Percentiles rank a stretch among this genome's conserved stretches.
Conservation (phyloP, 2,329 filamentous ascomycete genomes). For the Coniochaeta ligniaria region DNA sequence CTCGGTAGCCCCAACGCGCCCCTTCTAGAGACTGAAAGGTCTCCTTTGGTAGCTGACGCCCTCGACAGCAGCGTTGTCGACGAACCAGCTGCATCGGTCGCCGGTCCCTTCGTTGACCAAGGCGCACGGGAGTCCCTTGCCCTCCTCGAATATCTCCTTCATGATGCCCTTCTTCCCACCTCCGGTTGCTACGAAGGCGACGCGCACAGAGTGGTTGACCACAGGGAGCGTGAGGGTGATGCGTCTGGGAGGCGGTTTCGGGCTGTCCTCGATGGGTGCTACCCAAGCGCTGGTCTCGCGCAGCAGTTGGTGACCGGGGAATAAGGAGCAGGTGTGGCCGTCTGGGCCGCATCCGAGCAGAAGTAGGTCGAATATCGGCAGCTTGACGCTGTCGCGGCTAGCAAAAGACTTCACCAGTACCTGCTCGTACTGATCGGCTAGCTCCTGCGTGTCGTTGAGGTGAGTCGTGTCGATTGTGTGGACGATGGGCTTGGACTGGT, state of each 20-base stretch:
- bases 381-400: slow-evolving; percentile 83
- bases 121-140: slow-evolving; percentile 73
- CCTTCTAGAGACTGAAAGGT: slow-evolving; percentile 40
- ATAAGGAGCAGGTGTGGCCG: slow-evolving; percentile 94
- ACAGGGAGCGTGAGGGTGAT: slow-evolving; percentile 93
- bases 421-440: slow-evolving; percentile 92
- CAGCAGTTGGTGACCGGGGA: slow-evolving; percentile 81
- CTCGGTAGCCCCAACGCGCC: not conserved
- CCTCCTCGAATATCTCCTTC: slow-evolving; percentile 86
- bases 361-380: slow-evolving; percentile 91
- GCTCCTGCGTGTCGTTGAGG: slow-evolving; percentile 76
- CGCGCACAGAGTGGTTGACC: slow-evolving; percentile 74
- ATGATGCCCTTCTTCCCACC: slow-evolving; percentile 84
- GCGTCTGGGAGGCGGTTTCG: slow-evolving; percentile 84
- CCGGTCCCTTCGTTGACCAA: slow-evolving; percentile 79
- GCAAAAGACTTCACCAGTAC: slow-evolving; percentile 80
- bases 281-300: slow-evolving; percentile 89
- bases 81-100: slow-evolving; percentile 92
- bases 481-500: slow-evolving; percentile 60
- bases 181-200: slow-evolving; percentile 89
- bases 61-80: slow-evolving; percentile 77
- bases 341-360: slow-evolving; percentile 92
- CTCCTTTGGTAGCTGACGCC: slow-evolving; percentile 77
- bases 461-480: slow-evolving; percentile 64
- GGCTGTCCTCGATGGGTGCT: slow-evolving; percentile 82